These are phyloP conservation scores for Nothophaeocryptopus gaeumannii DNA, from an alignment of 2,329 filamentous ascomycete species.

Conservation along the genomic window DNA sequence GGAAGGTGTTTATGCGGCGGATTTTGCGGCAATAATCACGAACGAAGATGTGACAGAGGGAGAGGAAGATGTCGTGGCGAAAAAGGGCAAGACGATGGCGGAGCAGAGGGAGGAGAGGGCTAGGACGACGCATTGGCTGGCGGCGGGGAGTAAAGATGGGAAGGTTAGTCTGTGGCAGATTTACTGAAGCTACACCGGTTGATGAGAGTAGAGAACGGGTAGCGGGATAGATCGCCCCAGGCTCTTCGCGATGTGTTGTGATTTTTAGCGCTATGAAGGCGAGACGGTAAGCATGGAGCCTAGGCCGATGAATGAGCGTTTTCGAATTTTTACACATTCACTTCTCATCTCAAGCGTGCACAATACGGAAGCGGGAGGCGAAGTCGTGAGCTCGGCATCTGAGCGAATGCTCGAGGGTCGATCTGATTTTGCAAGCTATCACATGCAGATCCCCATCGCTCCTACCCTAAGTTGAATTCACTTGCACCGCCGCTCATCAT, in stretches of 20 bases:
- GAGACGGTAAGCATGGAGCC: too few relatives aligned
- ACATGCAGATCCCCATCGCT: not conserved
- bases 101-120: slow-evolving; percentile 51
- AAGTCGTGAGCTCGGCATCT: too few relatives aligned
- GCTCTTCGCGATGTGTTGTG: slow-evolving; percentile 35
- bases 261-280: too few relatives aligned
- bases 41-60: not conserved
- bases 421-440: too few relatives aligned
- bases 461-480: slow-evolving; percentile 56
- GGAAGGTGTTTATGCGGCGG: slow-evolving; percentile 77
- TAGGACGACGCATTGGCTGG: slow-evolving; percentile 79
- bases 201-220: slow-evolving; percentile 35
- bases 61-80: slow-evolving; percentile 3
- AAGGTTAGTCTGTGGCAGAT: slow-evolving; percentile 96
- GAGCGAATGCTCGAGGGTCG: too few relatives aligned
- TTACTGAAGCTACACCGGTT: slow-evolving; percentile 50
- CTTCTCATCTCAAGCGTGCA: too few relatives aligned
- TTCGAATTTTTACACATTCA: too few relatives aligned
- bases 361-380: too few relatives aligned
- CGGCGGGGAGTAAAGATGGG: slow-evolving; percentile 87
- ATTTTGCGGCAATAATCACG: slow-evolving; percentile 57
- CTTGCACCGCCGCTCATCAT: slow-evolving; percentile 48
- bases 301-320: too few relatives aligned
- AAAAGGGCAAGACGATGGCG: slow-evolving; percentile 29
- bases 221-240: slow-evolving; percentile 43